These are phyloP conservation scores for Pachyrhizus erosus DNA, from an alignment of 306 rosid genomes.

Conservation along the genomic window DNA sequence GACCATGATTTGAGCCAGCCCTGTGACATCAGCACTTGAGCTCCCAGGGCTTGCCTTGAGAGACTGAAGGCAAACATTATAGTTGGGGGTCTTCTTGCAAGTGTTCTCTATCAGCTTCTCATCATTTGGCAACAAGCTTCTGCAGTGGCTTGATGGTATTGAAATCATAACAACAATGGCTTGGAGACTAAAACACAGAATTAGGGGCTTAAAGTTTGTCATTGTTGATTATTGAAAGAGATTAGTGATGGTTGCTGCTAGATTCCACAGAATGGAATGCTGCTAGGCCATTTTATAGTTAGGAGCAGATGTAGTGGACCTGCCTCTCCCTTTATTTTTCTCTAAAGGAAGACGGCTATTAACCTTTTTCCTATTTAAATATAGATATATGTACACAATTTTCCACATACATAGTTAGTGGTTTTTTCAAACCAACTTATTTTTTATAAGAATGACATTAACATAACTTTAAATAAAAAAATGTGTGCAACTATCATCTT, in stretches of 20 bases:
- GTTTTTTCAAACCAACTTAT: background rate
- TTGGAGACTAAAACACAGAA: slow-evolving; percentile 28
- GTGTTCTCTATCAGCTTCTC: slow-evolving; percentile 47
- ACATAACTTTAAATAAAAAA: background rate
- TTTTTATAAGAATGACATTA: background rate
- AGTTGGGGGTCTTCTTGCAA: slow-evolving; percentile 60
- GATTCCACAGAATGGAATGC: background rate
- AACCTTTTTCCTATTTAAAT: background rate
- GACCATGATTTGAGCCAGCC: slow-evolving; percentile 52
- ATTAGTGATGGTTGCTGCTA: background rate
- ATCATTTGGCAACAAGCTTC: background rate
- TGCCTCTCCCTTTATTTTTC: background rate
- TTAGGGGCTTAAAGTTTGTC: slow-evolving; percentile 13
- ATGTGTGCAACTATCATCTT: slow-evolving; percentile 10
- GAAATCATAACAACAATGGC: slow-evolving; percentile 14
- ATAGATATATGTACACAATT: background rate
- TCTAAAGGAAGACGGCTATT: background rate
- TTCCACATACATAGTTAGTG: background rate
- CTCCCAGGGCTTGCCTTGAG: slow-evolving; percentile 45
- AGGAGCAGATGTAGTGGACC: background rate
- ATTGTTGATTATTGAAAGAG: slow-evolving; percentile 14
- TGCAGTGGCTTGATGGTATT: slow-evolving; percentile 39
- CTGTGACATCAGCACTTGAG: slow-evolving; percentile 37
- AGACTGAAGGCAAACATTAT: slow-evolving; percentile 45
- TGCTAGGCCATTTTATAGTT: background rate